These are phyloP conservation scores for Tuber indicum DNA, from an alignment of 495 filamentous ascomycete genomes.

Conservation along the genomic window DNA sequence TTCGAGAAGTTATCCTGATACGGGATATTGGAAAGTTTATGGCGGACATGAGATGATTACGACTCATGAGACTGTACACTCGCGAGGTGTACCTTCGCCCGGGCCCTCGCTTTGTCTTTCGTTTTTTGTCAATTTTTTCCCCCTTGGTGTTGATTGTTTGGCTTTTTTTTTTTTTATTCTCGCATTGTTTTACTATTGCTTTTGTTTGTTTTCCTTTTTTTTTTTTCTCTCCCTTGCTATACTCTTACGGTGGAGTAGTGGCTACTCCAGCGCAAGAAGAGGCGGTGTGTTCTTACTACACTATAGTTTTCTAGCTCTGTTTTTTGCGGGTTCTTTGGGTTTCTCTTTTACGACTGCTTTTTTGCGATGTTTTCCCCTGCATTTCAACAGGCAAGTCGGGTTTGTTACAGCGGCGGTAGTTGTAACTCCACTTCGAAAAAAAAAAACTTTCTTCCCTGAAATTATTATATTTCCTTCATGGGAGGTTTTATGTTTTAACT, in stretches of 20 bases:
- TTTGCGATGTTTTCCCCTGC: constrained; percentile 43
- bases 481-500: constrained; percentile 18
- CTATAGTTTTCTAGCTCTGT: constrained; percentile 20
- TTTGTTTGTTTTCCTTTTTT: constrained; percentile 15
- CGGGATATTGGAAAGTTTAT: constrained; percentile 4
- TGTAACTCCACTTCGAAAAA: constrained; percentile 26
- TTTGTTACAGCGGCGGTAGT: constrained; percentile 17
- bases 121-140: constrained; percentile 24
- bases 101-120: constrained; percentile 29
- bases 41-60: constrained; percentile 23
- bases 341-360: constrained; percentile 41
- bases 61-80: constrained; percentile 39
- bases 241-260: constrained; percentile 10
- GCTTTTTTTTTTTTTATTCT: constrained; percentile 28
- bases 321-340: constrained; percentile 42
- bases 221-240: constrained; percentile 28
- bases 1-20: not conserved
- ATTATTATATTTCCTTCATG: constrained; percentile 20
- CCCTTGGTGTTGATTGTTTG: constrained; percentile 38
- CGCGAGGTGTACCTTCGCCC: constrained; percentile 39
- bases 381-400: constrained; percentile 28
- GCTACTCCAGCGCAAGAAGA: constrained; percentile 14
- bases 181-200: constrained; percentile 3
- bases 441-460: constrained; percentile 18
- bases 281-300: constrained; percentile 34